A percentile compares a stretch with the other conserved stretches of the same genome.
phyloP scores from a whole-genome alignment of 371 early-diverging fungal species.

The Mucor plumbeus region DNA sequence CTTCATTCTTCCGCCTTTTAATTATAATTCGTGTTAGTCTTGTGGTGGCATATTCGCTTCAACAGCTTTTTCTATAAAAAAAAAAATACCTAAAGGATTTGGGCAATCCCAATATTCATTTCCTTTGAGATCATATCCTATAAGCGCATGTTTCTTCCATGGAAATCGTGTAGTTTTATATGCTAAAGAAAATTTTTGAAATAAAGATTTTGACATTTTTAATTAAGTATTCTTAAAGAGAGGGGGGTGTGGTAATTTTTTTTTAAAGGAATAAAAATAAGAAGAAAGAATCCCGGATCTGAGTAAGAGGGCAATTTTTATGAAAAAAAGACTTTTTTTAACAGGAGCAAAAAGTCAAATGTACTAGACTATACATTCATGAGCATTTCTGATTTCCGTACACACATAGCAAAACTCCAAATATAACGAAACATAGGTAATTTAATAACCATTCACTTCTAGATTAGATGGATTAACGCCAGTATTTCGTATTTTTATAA shows the following conservation, averaged over 20 bases:
- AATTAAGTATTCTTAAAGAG: not conserved
- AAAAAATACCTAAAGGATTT: conserved; percentile 56
- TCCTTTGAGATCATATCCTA: conserved; percentile 67
- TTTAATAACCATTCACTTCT: conserved; percentile 54
- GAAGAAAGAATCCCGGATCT: not conserved
- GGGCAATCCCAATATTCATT: conserved; percentile 80
- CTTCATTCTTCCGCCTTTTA: conserved; percentile 49
- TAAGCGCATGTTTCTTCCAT: conserved; percentile 61
- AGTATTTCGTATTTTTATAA: conserved; percentile 27
- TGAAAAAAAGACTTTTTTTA: too few species aligned
- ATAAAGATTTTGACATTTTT: conserved; percentile 31
- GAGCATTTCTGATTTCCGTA: too few species aligned
- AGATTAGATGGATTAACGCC: too few species aligned
- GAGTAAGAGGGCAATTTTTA: not conserved
- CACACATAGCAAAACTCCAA: too few species aligned
- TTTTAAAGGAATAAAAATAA: conserved; percentile 1
- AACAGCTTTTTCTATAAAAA: not conserved
- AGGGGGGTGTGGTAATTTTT: not conserved
- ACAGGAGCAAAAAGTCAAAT: too few species aligned
- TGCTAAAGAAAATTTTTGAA: conserved; percentile 28
- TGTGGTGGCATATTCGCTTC: too few species aligned
- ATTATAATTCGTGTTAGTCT: not conserved
- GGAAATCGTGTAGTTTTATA: conserved; percentile 55
- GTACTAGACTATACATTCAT: too few species aligned
- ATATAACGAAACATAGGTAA: conserved; percentile 26